Percentiles rank a stretch among this genome's conserved stretches.
phyloP scores from a whole-genome alignment of 257 asterid genomes.

The Rhazya stricta region DNA sequence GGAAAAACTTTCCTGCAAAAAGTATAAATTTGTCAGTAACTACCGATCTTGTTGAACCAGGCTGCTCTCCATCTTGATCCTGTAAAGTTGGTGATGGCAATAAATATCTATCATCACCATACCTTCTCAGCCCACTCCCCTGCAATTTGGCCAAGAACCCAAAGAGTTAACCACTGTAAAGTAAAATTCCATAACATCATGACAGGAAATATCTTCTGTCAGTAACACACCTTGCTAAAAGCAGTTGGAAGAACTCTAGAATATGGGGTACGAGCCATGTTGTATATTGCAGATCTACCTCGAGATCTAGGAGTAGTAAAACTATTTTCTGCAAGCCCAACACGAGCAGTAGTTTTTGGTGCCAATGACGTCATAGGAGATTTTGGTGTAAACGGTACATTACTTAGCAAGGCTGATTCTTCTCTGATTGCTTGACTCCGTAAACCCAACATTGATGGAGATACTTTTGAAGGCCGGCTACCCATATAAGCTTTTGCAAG shows the following conservation, averaged over 20 bases:
- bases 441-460: slow-evolving; percentile 55
- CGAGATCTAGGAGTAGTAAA: slow-evolving; percentile 64
- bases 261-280: slow-evolving; percentile 92
- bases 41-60: slow-evolving; percentile 45
- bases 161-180: slow-evolving; percentile 11
- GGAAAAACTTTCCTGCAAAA: slow-evolving; percentile 6
- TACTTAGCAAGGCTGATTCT: slow-evolving; percentile 33
- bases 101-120: slow-evolving; percentile 40
- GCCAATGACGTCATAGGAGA: slow-evolving; percentile 37
- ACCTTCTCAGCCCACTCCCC: slow-evolving; percentile 45
- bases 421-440: slow-evolving; percentile 46
- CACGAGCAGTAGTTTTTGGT: slow-evolving; percentile 20
- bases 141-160: slow-evolving; percentile 26
- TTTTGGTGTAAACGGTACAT: slow-evolving; percentile 37
- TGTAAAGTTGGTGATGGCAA: slow-evolving; percentile 32
- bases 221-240: slow-evolving; percentile 42
- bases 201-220: background rate
- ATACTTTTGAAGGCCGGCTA: slow-evolving; percentile 55
- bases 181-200: background rate
- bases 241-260: slow-evolving; percentile 55
- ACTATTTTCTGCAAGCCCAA: slow-evolving; percentile 52
- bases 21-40: slow-evolving; percentile 5
- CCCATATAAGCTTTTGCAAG: slow-evolving; percentile 97
- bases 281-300: slow-evolving; percentile 83
- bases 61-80: slow-evolving; percentile 33